Evolutionary conservation across 768 basidiomycete species (phyloP), one percentile per base, ranked within the genome.

Genomic region (Mycena galericulata): DNA sequence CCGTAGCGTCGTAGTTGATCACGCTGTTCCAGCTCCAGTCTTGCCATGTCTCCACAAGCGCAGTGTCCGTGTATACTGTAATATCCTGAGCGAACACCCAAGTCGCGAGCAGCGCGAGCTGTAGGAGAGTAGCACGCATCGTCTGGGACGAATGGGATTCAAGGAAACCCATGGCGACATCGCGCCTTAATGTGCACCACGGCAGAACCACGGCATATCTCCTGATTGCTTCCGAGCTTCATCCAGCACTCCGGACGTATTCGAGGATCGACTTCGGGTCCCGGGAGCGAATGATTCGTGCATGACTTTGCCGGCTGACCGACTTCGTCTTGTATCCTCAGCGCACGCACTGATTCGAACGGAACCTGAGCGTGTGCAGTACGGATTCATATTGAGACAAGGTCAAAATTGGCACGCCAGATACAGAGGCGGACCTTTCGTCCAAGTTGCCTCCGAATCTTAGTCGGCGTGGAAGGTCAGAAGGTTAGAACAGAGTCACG

Each of bases 21-120:
- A 73, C 77, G 41, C 78, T 82, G 65, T 81, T 77, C 86, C 86
- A 87, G 65, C 83, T 84, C 86, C 86, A 87, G 75, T 87, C 79
- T 63, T 87, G 80, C 85, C 86, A 87, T 20, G 82, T 84, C 27
- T 78, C 67, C 22, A 81, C 78, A 43, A 87, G 82, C 26, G 76
- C 75, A 49, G 71, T 72, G 73, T 86, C 84, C 14, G 78, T 78
- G 70, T 86, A 87, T 58, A 86, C 77, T 46, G 73, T 62, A 45
- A 84, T 72, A 75, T 86, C 84, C 18, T 79, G 79, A 18, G 76
- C 70, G 22, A 56, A 7, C 1, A 20, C 51, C 17, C 30, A 34
- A 1, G 65, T 15, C 47, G 68, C 65, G 15, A 70, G 57, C 22
- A 68, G 57, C 46, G 62, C 64, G 45, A 69, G 51, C 43, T 38